Evolutionary conservation across 257 asterid species (phyloP).

Genomic region (Solanum paucissectum): DNA sequence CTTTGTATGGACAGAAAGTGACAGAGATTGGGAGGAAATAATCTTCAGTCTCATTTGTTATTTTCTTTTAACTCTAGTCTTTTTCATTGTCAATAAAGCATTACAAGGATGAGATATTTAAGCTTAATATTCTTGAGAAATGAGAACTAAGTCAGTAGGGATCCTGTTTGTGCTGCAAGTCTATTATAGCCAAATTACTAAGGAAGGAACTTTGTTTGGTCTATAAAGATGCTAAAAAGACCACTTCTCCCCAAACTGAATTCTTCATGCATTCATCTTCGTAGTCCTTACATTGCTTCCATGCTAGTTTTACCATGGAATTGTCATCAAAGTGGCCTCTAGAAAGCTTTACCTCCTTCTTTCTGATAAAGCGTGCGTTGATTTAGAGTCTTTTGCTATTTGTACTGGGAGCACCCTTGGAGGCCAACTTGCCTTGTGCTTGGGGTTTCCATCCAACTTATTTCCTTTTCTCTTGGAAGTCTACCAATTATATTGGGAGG

Average conservation of each 20-base stretch:
- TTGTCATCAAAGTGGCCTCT: background rate
- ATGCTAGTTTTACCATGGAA: background rate
- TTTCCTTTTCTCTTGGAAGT: background rate
- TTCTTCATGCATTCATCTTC: background rate
- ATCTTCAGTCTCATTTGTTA: background rate
- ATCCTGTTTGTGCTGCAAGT: background rate
- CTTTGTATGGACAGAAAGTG: background rate
- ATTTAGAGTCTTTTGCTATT: background rate
- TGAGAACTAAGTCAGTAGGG: background rate
- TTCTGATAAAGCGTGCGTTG: background rate
- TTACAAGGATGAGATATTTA: background rate
- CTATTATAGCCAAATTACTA: background rate
- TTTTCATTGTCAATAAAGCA: background rate
- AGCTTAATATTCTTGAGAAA: background rate
- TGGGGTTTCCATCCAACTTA: background rate
- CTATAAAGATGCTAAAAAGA: background rate
- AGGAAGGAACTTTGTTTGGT: background rate
- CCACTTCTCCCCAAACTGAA: background rate
- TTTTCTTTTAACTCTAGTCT: background rate
- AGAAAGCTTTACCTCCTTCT: background rate
- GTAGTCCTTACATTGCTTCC: background rate
- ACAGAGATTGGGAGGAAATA: background rate
- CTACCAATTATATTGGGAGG: background rate
- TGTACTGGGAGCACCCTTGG: background rate
- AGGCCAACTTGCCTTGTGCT: background rate